Conservation (phyloP, 306 rosid genomes). For the Purshia tridentata region DNA sequence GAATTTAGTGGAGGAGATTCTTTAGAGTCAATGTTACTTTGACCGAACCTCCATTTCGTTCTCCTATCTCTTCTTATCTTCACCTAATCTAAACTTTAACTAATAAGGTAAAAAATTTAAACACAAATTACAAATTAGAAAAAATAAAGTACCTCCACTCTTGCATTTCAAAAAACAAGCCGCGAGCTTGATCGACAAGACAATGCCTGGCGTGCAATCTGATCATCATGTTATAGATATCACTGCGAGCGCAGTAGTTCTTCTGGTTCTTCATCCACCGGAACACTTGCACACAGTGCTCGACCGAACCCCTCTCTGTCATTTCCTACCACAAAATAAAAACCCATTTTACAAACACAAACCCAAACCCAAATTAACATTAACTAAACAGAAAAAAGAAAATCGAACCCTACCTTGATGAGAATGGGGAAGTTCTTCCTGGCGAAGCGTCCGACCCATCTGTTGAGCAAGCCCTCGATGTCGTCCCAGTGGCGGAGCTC, state of each 20-base stretch:
- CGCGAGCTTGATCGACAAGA: conserved; percentile 86
- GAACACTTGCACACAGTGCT: conserved; percentile 64
- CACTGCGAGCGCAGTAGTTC: conserved; percentile 82
- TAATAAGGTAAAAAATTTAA: not conserved
- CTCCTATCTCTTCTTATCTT: not conserved
- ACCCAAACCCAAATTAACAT: not conserved
- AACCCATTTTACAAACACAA: not conserved
- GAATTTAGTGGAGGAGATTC: too few species aligned
- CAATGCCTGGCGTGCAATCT: conserved; percentile 79
- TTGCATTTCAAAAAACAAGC: conserved; percentile 93
- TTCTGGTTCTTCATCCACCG: conserved; percentile 79
- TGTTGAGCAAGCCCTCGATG: conserved; percentile 69
- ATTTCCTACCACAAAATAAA: conserved; percentile 51
- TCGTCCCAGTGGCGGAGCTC: conserved; percentile 48
- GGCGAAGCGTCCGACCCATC: conserved; percentile 85
- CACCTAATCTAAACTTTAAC: not conserved
- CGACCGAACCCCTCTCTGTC: conserved; percentile 70
- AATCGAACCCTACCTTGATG: conserved; percentile 44
- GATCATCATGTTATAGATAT: conserved; percentile 86
- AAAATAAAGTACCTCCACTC: conserved; percentile 59
- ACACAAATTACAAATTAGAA: not conserved
- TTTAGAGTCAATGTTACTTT: too few species aligned
- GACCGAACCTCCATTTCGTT: not conserved
- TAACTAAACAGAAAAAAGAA: not conserved
- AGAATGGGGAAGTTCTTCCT: conserved; percentile 81